Evolutionary conservation across 2,329 filamentous ascomycete genomes (phyloP), one percentile per base, ranked within the genome.

Genomic region (Nothomitra cinnamomea): DNA sequence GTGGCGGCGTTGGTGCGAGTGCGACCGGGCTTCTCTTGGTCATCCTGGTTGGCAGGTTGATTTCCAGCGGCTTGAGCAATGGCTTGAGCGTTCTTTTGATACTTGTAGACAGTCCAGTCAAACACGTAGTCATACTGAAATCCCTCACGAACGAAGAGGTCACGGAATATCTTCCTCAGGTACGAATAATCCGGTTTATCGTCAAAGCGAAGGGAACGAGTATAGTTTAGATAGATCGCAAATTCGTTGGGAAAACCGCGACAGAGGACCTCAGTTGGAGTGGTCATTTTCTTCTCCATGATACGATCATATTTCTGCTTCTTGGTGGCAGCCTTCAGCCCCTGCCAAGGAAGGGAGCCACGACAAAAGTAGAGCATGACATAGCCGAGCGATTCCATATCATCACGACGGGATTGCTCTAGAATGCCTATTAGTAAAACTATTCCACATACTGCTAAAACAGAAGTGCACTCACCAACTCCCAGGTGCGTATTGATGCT

Each of bases 271-370:
- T 98, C 90, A 62, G 90, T 96, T 7, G 92, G 89, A 2, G 92
- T 98, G 13, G 92, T 98, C 92, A 96, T 96, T 87, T 98, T 98
- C 83, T 98, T 98, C 79, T 98, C 92, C 90, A 96, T 96, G 74
- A 98, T 98, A 60, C 90, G 82, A 73, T 98, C 92, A 68, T 98
- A 96, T 77, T 98, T 98, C 76, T 96, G 90, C 83, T 95, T 95
- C 82, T 95, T 95, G 61, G 89, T 95, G 62, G 90, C 90, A 74
- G 90, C 90, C 80, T 95, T 95, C 54, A 95, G 78, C 55, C 92
- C 92, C 75, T 98, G 92, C 92, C 92, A 98, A 57, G 92, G 92
- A 55, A 98, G 87, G 59, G 89, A 95, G 58, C 92, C 92, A 71
- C 92, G 90, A 78, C 90, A 96, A 76, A 98, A 98, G 79, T 98